A percentile compares a stretch with the other conserved stretches of the same genome.
These are phyloP conservation scores for Taphrina flavorubra DNA, from an alignment of 1,139 yeast species.

Conservation along the genomic window DNA sequence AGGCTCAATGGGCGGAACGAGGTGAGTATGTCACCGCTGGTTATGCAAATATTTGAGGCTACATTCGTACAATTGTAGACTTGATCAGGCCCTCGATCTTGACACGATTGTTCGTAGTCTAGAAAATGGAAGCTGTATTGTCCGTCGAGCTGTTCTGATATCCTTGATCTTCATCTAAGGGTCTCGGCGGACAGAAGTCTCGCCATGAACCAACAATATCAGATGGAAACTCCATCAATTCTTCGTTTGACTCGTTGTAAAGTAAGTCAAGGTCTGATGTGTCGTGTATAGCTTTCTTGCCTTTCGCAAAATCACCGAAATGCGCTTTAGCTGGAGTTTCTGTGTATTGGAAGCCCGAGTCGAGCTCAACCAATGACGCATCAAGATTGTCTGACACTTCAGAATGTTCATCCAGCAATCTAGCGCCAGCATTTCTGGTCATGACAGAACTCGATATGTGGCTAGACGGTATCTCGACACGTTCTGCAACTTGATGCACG, in stretches of 20 bases:
- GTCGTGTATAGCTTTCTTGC: not conserved
- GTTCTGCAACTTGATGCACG: not conserved
- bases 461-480: not conserved
- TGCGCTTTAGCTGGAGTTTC: constrained; percentile 5
- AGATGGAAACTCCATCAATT: not conserved
- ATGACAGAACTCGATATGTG: not conserved
- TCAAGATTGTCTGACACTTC: not conserved
- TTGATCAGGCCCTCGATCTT: too few relatives aligned
- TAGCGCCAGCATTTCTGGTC: not conserved
- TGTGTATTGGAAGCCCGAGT: constrained; percentile 7
- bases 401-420: not conserved
- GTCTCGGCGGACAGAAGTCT: not conserved
- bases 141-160: too few relatives aligned
- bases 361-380: not conserved
- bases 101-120: too few relatives aligned
- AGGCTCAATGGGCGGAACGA: too few relatives aligned
- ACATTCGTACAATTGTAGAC: too few relatives aligned
- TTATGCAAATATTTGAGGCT: too few relatives aligned
- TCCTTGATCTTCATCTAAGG: too few relatives aligned
- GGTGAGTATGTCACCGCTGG: too few relatives aligned
- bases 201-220: not conserved
- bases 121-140: too few relatives aligned
- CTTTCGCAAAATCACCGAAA: not conserved
- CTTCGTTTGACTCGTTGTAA: not conserved
- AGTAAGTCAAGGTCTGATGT: not conserved